Evolutionary conservation across 495 filamentous ascomycete species (phyloP).

Genomic region (Acidiella bohemica): DNA sequence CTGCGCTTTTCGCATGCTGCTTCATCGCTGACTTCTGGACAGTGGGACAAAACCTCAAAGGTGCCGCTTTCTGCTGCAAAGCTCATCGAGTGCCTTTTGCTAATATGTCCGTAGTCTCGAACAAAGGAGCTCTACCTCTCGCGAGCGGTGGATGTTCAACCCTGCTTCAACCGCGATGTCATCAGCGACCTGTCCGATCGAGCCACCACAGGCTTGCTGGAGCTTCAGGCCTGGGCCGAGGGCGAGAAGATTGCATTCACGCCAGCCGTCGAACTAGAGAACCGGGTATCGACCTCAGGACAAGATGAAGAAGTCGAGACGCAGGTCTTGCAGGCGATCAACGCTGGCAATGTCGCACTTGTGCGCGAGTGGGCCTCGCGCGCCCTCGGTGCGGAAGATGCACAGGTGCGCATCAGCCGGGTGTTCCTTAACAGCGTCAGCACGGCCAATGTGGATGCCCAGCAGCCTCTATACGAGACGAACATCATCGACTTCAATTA

Average conservation of each 20-base stretch:
- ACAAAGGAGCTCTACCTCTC: conserved; percentile 96
- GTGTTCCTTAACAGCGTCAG: conserved; percentile 80
- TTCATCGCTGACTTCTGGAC: conserved; percentile 23
- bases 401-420: conserved; percentile 62
- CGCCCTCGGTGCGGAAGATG: conserved; percentile 40
- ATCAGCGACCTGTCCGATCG: conserved; percentile 94
- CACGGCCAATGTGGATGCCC: conserved; percentile 65
- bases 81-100: neutral
- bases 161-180: conserved; percentile 92
- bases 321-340: conserved; percentile 75
- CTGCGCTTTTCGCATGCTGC: conserved; percentile 11
- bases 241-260: conserved; percentile 72
- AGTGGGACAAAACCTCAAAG: conserved; percentile 99
- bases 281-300: conserved; percentile 31
- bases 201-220: conserved; percentile 81
- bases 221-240: conserved; percentile 92
- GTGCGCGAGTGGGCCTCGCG: conserved; percentile 52
- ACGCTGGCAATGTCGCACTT: conserved; percentile 50
- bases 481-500: conserved; percentile 72
- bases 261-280: conserved; percentile 24
- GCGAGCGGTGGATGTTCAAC: conserved; percentile 90
- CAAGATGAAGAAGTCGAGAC: conserved; percentile 75
- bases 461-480: conserved; percentile 63
- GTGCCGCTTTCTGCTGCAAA: conserved; percentile 24
- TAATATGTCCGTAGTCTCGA: conserved; percentile 46